Percentiles rank a stretch among this genome's conserved stretches.
These are phyloP conservation scores for Solanum peruvianum DNA, from an alignment of 257 asterid genomes.

Conservation along the genomic window DNA sequence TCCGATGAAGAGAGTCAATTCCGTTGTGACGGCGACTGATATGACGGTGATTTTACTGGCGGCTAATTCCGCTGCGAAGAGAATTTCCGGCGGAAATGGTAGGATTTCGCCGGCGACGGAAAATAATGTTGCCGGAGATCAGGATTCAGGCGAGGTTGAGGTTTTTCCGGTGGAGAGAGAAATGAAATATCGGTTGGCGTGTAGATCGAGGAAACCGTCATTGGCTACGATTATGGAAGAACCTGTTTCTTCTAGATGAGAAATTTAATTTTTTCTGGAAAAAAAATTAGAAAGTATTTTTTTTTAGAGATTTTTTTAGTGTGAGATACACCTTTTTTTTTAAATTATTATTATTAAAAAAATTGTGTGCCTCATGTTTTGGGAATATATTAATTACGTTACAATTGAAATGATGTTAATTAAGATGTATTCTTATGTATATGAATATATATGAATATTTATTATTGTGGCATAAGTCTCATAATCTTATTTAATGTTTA, in stretches of 20 bases:
- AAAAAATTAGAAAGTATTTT: neutral
- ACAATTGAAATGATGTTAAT: no score
- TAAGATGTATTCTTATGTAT: neutral
- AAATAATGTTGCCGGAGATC: neutral
- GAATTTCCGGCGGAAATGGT: slow-evolving; percentile 11
- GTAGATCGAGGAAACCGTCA: slow-evolving; percentile 24
- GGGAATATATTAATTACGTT: neutral
- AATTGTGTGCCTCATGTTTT: neutral
- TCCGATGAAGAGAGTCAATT: slow-evolving; percentile 41
- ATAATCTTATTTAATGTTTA: no score
- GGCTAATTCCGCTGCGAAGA: slow-evolving; percentile 22
- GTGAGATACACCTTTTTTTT: neutral
- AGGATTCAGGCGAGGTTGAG: neutral
- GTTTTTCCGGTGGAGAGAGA: slow-evolving; percentile 3
- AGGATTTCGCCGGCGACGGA: neutral
- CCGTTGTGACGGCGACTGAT: slow-evolving; percentile 32
- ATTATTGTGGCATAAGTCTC: neutral
- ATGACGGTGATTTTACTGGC: slow-evolving; percentile 26
- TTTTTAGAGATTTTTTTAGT: neutral
- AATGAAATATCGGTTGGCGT: slow-evolving; percentile 4
- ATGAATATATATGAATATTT: no score
- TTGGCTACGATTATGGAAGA: slow-evolving; percentile 29
- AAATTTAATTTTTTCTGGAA: neutral
- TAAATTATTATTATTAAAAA: no score
- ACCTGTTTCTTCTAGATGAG: slow-evolving; percentile 11